These are phyloP conservation scores for Neurospora crassa DNA, from an alignment of 2,329 filamentous ascomycete species.

Conservation along the genomic window DNA sequence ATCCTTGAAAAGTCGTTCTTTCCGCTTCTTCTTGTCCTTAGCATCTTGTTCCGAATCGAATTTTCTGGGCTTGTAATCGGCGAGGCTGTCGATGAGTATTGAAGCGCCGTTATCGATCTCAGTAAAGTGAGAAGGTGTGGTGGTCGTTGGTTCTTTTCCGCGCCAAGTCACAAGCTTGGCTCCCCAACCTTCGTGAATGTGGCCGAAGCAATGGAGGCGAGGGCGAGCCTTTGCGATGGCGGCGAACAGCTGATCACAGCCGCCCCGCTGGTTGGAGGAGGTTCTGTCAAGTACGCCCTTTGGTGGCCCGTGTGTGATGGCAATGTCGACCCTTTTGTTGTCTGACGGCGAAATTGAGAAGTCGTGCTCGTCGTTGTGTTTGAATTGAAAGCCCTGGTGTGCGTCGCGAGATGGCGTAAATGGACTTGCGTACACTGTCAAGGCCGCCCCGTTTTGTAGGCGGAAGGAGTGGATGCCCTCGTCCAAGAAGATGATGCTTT, in stretches of 20 bases:
- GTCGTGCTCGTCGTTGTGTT: conserved; percentile 25
- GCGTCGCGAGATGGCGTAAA: conserved; percentile 35
- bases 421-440: conserved; percentile 44
- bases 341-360: conserved; percentile 22
- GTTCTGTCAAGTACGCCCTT: conserved; percentile 39
- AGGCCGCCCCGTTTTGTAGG: conserved; percentile 37
- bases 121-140: conserved; percentile 32
- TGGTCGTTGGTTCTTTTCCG: conserved; percentile 2
- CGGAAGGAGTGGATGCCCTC: conserved; percentile 38
- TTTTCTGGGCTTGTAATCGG: conserved; percentile 12
- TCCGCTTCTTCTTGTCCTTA: neutral
- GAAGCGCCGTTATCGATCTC: conserved; percentile 38
- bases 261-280: conserved; percentile 23
- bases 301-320: conserved; percentile 47
- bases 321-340: conserved; percentile 30
- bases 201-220: conserved; percentile 45
- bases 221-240: conserved; percentile 35
- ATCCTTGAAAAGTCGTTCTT: conserved; percentile 2
- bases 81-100: conserved; percentile 25
- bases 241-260: conserved; percentile 34
- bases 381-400: conserved; percentile 42
- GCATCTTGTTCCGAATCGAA: conserved; percentile 1
- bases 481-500: conserved; percentile 38
- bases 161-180: conserved; percentile 44
- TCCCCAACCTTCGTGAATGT: conserved; percentile 53